Percentiles rank a stretch among this genome's conserved stretches.
Evolutionary conservation across 2,329 filamentous ascomycete genomes (phyloP).

Genomic region (Diaporthe longicolla): DNA sequence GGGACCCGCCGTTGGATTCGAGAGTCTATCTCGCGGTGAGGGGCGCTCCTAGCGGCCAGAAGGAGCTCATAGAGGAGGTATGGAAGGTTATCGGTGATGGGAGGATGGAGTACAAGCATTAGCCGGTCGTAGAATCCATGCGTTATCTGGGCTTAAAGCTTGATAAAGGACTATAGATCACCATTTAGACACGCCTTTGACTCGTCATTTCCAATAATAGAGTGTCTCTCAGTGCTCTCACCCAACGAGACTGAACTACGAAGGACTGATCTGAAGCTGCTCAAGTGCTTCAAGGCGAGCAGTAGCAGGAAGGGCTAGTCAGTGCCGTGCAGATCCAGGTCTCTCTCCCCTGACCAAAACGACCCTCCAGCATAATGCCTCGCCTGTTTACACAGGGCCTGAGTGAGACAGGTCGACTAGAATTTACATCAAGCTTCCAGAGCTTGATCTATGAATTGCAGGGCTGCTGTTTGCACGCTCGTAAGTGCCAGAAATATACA

Average conservation of each 20-base stretch:
- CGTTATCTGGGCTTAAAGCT: background rate
- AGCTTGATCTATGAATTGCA: too few relatives aligned
- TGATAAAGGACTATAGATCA: background rate
- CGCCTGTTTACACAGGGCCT: too few relatives aligned
- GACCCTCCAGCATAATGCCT: too few relatives aligned
- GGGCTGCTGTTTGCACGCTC: too few relatives aligned
- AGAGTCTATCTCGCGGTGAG: conserved; percentile 75
- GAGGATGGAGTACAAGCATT: conserved; percentile 60
- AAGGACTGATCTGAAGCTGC: background rate
- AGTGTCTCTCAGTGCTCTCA: background rate
- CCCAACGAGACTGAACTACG: too few relatives aligned
- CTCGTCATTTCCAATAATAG: background rate
- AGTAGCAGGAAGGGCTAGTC: background rate
- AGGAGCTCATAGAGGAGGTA: conserved; percentile 74
- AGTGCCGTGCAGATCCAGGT: too few relatives aligned
- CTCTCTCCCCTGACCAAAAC: too few relatives aligned
- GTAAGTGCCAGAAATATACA: too few relatives aligned
- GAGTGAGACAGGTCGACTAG: too few relatives aligned
- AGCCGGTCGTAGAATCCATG: conserved; percentile 5
- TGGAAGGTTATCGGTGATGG: conserved; percentile 72
- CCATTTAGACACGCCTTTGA: background rate
- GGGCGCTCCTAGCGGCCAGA: conserved; percentile 71
- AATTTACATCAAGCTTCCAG: too few relatives aligned
- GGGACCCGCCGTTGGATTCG: conserved; percentile 73
- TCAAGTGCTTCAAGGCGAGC: too few relatives aligned